These are phyloP conservation scores for Bolboschoenoplectus hybrid DNA, from an alignment of 202 grass and related monocot species.

Conservation along the genomic window DNA sequence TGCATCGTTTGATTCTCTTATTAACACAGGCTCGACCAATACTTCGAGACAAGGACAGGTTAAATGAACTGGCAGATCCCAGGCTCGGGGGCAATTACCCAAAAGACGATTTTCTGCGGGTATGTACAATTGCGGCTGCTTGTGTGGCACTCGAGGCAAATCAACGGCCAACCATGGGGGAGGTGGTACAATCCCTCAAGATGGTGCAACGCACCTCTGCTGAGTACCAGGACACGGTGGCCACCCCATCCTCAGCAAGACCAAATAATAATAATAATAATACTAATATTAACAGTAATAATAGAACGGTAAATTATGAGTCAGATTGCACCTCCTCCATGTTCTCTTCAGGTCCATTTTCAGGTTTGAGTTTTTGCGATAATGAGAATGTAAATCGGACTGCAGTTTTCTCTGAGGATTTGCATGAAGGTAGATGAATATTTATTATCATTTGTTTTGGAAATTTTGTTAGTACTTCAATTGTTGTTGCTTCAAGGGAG, in stretches of 20 bases:
- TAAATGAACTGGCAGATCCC: slow-evolving; percentile 79
- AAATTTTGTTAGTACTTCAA: slow-evolving; percentile 30
- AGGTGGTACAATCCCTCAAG: slow-evolving; percentile 99
- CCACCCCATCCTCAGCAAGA: slow-evolving; percentile 52
- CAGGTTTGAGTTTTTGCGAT: slow-evolving; percentile 85
- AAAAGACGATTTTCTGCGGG: slow-evolving; percentile 90
- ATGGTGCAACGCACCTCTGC: slow-evolving; percentile 79
- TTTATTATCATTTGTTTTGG: not conserved
- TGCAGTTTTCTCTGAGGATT: slow-evolving; percentile 85
- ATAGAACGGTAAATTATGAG: slow-evolving; percentile 60
- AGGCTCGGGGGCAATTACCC: slow-evolving; percentile 70
- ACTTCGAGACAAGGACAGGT: slow-evolving; percentile 82
- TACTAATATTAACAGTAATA: slow-evolving; percentile 27
- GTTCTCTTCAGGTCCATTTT: slow-evolving; percentile 97
- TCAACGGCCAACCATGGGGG: slow-evolving; percentile 95
- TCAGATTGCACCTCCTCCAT: slow-evolving; percentile 97
- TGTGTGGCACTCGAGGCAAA: slow-evolving; percentile 90
- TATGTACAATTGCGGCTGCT: slow-evolving; percentile 94
- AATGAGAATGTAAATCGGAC: slow-evolving; percentile 77
- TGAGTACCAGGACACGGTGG: slow-evolving; percentile 68
- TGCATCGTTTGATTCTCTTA: slow-evolving; percentile 29
- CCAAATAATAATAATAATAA: slow-evolving; percentile 39
- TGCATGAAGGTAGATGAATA: slow-evolving; percentile 89
- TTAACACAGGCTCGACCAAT: slow-evolving; percentile 75
- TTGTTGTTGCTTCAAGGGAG: slow-evolving; percentile 21